Evolutionary conservation across 208 protist genomes (phyloP).

Genomic region (Trypanosoma mega): DNA sequence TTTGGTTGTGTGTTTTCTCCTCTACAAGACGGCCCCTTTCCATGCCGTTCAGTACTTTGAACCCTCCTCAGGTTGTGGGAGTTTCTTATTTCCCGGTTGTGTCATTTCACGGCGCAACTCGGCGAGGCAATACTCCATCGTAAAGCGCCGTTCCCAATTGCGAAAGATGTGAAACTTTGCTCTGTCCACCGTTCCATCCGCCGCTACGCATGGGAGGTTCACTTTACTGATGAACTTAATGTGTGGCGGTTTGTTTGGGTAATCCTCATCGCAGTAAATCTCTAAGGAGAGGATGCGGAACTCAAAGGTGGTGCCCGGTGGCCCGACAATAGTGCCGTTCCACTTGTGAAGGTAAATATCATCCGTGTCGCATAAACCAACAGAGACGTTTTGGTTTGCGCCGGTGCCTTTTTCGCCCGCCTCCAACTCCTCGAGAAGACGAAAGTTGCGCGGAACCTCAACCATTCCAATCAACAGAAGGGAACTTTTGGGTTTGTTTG

Average conservation of each 20-base stretch:
- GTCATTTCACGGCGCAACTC: conserved; percentile 88
- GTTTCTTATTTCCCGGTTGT: conserved; percentile 74
- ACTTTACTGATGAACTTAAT: conserved; percentile 84
- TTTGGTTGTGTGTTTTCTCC: background rate
- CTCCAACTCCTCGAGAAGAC: conserved; percentile 88
- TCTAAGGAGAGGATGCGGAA: conserved; percentile 86
- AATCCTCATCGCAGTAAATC: conserved; percentile 90
- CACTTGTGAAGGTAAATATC: conserved; percentile 92
- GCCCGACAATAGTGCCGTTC: conserved; percentile 91
- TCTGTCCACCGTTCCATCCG: conserved; percentile 76
- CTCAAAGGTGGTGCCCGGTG: conserved; percentile 86
- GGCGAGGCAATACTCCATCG: conserved; percentile 88
- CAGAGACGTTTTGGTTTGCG: conserved; percentile 85
- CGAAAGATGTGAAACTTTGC: conserved; percentile 71
- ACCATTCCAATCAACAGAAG: no score
- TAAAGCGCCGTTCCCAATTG: conserved; percentile 76
- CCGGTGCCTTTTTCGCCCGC: conserved; percentile 90
- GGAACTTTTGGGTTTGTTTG: no score
- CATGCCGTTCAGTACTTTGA: conserved; percentile 37
- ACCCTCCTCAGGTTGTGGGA: conserved; percentile 83
- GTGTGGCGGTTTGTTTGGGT: conserved; percentile 82
- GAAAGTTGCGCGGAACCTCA: conserved; percentile 91
- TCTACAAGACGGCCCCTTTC: background rate
- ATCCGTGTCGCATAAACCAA: conserved; percentile 83
- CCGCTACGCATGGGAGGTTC: conserved; percentile 83